Conservation (phyloP, 768 basidiomycete species). For the Trametes coccinea region DNA sequence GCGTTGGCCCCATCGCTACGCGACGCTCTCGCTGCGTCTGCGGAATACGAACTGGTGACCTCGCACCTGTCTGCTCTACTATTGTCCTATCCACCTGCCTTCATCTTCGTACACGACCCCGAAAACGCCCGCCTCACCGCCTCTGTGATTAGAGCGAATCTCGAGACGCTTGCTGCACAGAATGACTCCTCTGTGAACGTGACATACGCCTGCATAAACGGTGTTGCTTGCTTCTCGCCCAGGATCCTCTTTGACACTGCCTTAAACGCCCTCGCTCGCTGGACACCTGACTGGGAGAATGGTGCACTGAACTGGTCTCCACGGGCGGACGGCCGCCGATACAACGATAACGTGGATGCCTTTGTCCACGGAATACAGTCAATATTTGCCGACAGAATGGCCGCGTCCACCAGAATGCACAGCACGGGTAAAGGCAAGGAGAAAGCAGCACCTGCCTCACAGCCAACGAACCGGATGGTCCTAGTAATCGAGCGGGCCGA, state of each 20-base stretch:
- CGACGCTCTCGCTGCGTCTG: neutral
- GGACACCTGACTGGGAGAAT: constrained; percentile 57
- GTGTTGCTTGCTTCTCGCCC: constrained; percentile 59
- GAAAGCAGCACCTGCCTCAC: constrained; percentile 26
- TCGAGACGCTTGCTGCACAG: constrained; percentile 30
- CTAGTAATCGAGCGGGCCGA: constrained; percentile 71
- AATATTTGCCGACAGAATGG: neutral
- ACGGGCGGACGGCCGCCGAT: constrained; percentile 39
- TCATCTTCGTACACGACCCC: constrained; percentile 67
- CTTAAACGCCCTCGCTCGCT: constrained; percentile 59
- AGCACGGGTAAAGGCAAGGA: constrained; percentile 34
- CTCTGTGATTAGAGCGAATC: constrained; percentile 42
- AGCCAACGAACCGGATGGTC: constrained; percentile 46
- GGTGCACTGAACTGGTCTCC: constrained; percentile 61
- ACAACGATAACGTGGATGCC: constrained; percentile 65
- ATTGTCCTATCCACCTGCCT: constrained; percentile 51
- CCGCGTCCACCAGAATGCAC: neutral
- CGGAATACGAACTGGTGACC: constrained; percentile 25
- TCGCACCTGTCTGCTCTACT: constrained; percentile 34
- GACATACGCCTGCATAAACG: constrained; percentile 50
- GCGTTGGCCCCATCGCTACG: neutral
- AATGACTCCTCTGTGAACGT: constrained; percentile 29
- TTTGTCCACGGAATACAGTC: constrained; percentile 68
- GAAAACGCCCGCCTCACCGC: constrained; percentile 48
- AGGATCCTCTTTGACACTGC: constrained; percentile 67